Evolutionary conservation across 257 asterid species (phyloP), one percentile per base, ranked within the genome.

Genomic region (Primulina eburnea): DNA sequence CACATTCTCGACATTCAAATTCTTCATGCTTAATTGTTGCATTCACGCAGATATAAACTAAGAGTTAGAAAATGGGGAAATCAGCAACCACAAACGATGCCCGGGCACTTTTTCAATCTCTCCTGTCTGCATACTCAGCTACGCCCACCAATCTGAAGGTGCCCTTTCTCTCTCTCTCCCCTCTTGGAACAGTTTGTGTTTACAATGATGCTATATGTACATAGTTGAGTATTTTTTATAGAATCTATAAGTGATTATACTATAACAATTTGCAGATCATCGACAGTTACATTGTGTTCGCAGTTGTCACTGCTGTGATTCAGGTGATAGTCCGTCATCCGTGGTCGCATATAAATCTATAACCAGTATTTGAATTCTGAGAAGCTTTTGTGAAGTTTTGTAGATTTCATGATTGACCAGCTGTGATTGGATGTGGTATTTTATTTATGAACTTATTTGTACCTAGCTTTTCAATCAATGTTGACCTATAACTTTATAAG

Each of bases 271-370:
- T 66, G 59, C 90, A 91, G 96, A 87, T 91, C 84, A 91, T 89
- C 68, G 97, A 91, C 80, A 77, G 89, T 35, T 89, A 89, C 79
- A 78, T 86, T 66, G 71, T 89, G 37, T 91, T 91, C 65, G 95
- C 92, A 0, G 71, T 85, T 34, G 26, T 55, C 76, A 89, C 92
- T 62, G 97, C 97, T 71, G 64, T 89, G 43, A 78, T 89, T 80
- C 95, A 91, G 92, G 97, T 90, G 69, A 50, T 26, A 37, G 32
- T 32, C 26, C 2, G 34, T n/a, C 55, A 57, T 57, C 71, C 2
- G 34, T n/a, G 60, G 61, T 57, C 71, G 68, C 1, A 67, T 37
- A 11, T 52, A n/a, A 2, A 8, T 55, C 2, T 40, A 28, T 57
- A 11, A 10, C 57, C 20, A 17, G 8, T 56, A 7, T 12, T 6